A percentile compares a stretch with the other conserved stretches of the same genome.
phyloP scores from a whole-genome alignment of 2,329 filamentous ascomycete species.

The Endoconidiophora polonica region DNA sequence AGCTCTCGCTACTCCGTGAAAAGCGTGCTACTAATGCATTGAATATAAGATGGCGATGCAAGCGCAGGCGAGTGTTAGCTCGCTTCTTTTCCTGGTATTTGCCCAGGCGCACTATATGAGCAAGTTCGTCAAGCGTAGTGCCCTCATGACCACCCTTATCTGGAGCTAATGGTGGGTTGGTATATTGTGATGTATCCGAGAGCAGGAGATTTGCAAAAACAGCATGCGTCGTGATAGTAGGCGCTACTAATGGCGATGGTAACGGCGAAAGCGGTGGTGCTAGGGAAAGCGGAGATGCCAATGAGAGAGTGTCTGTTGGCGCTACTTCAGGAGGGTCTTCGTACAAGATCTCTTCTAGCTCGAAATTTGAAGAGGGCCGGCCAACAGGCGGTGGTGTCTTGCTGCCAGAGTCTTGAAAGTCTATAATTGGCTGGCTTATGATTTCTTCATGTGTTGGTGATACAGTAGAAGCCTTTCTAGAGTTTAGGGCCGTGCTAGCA shows the following conservation, averaged over 20 bases:
- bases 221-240: not conserved
- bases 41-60: conserved; percentile 59
- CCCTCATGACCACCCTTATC: conserved; percentile 36
- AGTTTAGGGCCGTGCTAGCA: too few relatives aligned
- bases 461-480: too few relatives aligned
- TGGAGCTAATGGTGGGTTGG: conserved; percentile 39
- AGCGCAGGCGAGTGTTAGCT: conserved; percentile 51
- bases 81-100: conserved; percentile 72
- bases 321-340: conserved; percentile 10
- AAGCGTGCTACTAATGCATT: conserved; percentile 60
- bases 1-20: conserved; percentile 56
- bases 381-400: not conserved
- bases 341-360: not conserved
- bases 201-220: conserved; percentile 27
- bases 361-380: too few relatives aligned
- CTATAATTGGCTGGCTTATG: too few relatives aligned
- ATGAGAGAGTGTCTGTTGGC: conserved; percentile 1
- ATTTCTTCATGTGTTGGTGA: too few relatives aligned
- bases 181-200: conserved; percentile 49
- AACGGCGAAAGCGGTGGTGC: not conserved
- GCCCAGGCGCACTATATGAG: conserved; percentile 59
- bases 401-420: too few relatives aligned
- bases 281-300: not conserved
- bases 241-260: not conserved
- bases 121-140: conserved; percentile 60